These are phyloP conservation scores for Podochytrium sp. DNA, from an alignment of 192 early-diverging fungal species.

Conservation along the genomic window DNA sequence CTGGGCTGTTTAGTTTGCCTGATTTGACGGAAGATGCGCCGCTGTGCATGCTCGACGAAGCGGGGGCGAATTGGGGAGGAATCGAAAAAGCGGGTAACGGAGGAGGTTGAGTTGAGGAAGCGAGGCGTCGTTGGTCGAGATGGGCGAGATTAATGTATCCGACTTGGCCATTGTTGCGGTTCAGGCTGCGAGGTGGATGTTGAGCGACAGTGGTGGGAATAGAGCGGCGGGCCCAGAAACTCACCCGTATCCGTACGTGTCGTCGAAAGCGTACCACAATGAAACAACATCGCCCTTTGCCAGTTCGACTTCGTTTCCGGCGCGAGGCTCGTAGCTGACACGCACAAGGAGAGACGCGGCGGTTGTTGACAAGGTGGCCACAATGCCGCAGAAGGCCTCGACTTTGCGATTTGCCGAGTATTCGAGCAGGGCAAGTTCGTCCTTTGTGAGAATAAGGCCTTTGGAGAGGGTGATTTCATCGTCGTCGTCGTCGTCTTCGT, in stretches of 20 bases:
- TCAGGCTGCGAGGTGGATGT: background rate
- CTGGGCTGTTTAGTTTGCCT: background rate
- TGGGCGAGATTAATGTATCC: conserved; percentile 32
- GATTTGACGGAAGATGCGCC: background rate
- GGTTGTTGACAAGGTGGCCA: background rate
- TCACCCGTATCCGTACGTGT: conserved; percentile 33
- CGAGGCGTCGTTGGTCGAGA: conserved; percentile 24
- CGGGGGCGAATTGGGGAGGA: background rate
- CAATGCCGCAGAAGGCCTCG: conserved; percentile 6
- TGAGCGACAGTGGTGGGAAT: background rate
- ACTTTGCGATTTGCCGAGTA: conserved; percentile 2
- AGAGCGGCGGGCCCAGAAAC: background rate
- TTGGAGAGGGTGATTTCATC: conserved; percentile 1
- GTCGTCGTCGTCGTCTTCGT: background rate
- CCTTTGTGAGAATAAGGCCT: conserved; percentile 13
- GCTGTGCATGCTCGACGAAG: background rate
- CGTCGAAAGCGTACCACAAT: conserved; percentile 30
- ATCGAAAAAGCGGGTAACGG: conserved; percentile 12
- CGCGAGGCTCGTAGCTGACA: conserved; percentile 30
- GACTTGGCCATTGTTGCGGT: conserved; percentile 14
- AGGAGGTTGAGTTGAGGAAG: conserved; percentile 11
- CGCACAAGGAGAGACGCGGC: conserved; percentile 12
- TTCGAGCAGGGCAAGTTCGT: conserved; percentile 9
- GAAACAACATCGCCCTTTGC: conserved; percentile 12
- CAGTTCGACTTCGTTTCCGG: conserved; percentile 31